These are phyloP conservation scores for Peronospora farinosa DNA, from an alignment of 352 stramenopile species.

Conservation along the genomic window DNA sequence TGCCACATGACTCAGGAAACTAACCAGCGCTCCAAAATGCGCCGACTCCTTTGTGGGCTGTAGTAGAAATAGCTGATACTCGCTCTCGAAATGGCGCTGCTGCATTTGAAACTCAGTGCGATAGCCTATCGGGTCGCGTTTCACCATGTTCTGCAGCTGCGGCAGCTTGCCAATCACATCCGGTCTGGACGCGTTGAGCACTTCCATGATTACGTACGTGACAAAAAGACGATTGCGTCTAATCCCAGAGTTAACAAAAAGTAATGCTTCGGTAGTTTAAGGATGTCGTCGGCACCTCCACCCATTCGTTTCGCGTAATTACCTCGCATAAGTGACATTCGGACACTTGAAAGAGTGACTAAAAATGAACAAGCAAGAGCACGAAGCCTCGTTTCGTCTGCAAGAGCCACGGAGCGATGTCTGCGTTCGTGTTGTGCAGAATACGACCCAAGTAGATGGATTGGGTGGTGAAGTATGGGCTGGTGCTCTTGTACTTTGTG, in stretches of 20 bases:
- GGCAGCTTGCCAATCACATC: constrained; percentile 89
- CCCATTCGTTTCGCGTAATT: constrained; percentile 14
- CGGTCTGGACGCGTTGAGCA: constrained; percentile 69
- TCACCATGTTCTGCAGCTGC: constrained; percentile 98
- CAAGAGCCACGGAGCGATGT: constrained; percentile 7
- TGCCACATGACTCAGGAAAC: constrained; percentile 92
- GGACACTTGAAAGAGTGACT: constrained; percentile 2
- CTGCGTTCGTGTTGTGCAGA: constrained; percentile 39
- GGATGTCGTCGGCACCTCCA: constrained; percentile 14
- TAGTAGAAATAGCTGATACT: constrained; percentile 94
- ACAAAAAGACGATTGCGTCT: neutral
- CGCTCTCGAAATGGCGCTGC: constrained; percentile 91
- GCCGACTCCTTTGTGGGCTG: constrained; percentile 87
- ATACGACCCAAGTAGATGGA: constrained; percentile 49
- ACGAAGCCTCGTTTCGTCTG: constrained; percentile 32
- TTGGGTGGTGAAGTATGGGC: constrained; percentile 56
- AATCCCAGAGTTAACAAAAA: constrained; percentile 2
- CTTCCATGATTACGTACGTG: constrained; percentile 35
- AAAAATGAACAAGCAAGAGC: constrained; percentile 26
- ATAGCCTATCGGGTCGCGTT: constrained; percentile 95
- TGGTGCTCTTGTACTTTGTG: constrained; percentile 45
- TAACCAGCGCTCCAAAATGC: constrained; percentile 93
- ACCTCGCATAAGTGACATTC: constrained; percentile 8
- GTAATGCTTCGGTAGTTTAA: neutral
- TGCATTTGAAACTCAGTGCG: constrained; percentile 97